Evolutionary conservation across 352 stramenopile genomes (phyloP).

Genomic region (Phytophthora quininea): DNA sequence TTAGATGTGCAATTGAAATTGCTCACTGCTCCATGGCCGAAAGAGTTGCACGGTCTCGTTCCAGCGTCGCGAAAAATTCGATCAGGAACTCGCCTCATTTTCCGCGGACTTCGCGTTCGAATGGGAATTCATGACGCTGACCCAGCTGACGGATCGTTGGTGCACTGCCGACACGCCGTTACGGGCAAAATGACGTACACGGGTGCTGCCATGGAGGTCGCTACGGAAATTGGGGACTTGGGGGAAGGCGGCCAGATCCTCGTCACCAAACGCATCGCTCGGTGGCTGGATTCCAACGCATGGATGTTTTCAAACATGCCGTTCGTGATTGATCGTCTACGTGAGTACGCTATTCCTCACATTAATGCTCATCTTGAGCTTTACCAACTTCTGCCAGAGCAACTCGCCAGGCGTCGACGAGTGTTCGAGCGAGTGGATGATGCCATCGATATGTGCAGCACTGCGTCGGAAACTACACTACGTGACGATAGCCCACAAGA

Average conservation of each 20-base stretch:
- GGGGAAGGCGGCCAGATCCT: conserved; percentile 45
- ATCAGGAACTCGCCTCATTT: conserved; percentile 31
- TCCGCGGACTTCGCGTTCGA: conserved; percentile 42
- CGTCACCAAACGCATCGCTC: conserved; percentile 33
- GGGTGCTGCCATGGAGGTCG: conserved; percentile 41
- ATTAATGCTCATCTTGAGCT: conserved; percentile 48
- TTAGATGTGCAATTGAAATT: conserved; percentile 47
- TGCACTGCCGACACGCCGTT: conserved; percentile 32
- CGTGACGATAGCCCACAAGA: conserved; percentile 8
- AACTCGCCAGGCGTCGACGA: conserved; percentile 37
- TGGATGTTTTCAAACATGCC: conserved; percentile 36
- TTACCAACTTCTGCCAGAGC: conserved; percentile 46
- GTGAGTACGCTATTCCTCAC: conserved; percentile 43
- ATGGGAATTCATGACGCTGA: conserved; percentile 49
- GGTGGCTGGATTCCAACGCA: conserved; percentile 22
- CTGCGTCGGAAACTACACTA: conserved; percentile 12
- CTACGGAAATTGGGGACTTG: conserved; percentile 43
- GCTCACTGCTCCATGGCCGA: conserved; percentile 38
- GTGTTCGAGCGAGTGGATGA: conserved; percentile 26
- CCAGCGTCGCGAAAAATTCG: conserved; percentile 30
- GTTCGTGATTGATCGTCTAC: conserved; percentile 36
- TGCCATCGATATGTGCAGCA: conserved; percentile 14
- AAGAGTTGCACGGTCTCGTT: conserved; percentile 33
- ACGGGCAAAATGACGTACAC: conserved; percentile 50
- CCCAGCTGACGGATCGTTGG: conserved; percentile 22